phyloP scores from a whole-genome alignment of 2,329 filamentous ascomycete species.

The Trichoderma polysporum region DNA sequence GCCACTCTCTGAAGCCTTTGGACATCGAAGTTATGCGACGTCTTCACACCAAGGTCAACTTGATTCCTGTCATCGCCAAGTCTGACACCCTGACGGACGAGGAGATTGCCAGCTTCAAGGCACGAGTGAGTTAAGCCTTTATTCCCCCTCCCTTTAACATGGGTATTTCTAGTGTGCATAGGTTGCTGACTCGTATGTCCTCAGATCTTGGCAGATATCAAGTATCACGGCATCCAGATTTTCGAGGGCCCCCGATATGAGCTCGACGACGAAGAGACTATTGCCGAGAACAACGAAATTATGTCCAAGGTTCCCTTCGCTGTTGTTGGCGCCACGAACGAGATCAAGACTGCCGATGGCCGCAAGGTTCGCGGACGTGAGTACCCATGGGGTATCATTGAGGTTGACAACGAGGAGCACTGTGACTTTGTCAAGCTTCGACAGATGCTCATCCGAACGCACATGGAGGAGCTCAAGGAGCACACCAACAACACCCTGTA shows the following conservation, averaged over 20 bases:
- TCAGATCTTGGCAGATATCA: constrained; percentile 94
- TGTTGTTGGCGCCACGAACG: constrained; percentile 93
- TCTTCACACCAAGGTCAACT: constrained; percentile 99
- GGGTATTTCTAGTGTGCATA: background rate
- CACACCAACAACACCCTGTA: constrained; percentile 99
- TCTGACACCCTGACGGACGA: constrained; percentile 97
- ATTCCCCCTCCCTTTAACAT: background rate
- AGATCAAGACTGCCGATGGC: constrained; percentile 87
- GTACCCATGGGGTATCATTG: constrained; percentile 98
- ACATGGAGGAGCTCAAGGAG: constrained; percentile 99
- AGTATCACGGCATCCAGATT: constrained; percentile 96
- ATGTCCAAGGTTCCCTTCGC: constrained; percentile 99
- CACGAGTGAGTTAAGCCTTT: constrained; percentile 68
- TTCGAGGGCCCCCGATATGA: constrained; percentile 98
- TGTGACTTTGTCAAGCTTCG: constrained; percentile 99
- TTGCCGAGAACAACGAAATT: constrained; percentile 99
- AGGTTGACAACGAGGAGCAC: constrained; percentile 99
- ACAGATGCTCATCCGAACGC: constrained; percentile 99
- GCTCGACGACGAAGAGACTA: constrained; percentile 98
- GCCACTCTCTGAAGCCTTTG: constrained; percentile 95
- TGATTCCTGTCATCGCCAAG: constrained; percentile 99
- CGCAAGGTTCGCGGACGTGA: constrained; percentile 93
- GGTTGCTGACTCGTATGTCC: background rate
- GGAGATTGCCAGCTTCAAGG: constrained; percentile 92
- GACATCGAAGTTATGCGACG: constrained; percentile 99